These are phyloP conservation scores for Cardamine resedifolia DNA, from an alignment of 345 rosid species.

Conservation along the genomic window DNA sequence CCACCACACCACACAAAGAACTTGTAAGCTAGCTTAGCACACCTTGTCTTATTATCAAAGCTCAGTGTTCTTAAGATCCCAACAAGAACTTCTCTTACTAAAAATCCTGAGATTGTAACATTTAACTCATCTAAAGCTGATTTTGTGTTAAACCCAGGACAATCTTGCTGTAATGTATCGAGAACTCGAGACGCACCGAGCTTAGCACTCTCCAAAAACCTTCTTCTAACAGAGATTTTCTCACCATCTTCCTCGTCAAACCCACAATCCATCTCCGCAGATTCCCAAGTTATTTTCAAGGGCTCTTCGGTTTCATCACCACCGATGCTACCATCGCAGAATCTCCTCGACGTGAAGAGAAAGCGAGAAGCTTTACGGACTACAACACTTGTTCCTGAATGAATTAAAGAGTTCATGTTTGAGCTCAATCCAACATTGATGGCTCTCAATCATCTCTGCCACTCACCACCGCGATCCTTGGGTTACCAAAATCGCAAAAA, in stretches of 20 bases:
- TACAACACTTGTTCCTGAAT: conserved; percentile 38
- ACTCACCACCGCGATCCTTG: background rate
- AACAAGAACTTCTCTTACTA: conserved; percentile 77
- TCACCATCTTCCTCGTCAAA: conserved; percentile 32
- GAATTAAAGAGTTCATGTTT: conserved; percentile 51
- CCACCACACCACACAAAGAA: conserved; percentile 77
- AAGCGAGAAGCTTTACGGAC: conserved; percentile 41
- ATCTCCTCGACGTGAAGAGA: conserved; percentile 40
- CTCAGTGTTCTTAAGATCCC: conserved; percentile 54
- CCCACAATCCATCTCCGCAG: conserved; percentile 38
- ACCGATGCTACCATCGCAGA: conserved; percentile 39
- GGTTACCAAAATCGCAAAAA: background rate
- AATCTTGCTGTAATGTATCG: conserved; percentile 68
- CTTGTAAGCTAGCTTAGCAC: conserved; percentile 72
- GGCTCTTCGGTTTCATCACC: conserved; percentile 53
- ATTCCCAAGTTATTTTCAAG: conserved; percentile 47
- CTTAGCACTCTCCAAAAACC: conserved; percentile 44
- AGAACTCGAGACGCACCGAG: conserved; percentile 54
- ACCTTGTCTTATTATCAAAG: conserved; percentile 53
- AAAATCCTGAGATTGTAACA: conserved; percentile 64
- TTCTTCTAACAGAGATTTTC: conserved; percentile 33
- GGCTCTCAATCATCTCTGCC: conserved; percentile 40
- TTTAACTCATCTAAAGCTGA: conserved; percentile 53
- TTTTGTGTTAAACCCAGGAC: conserved; percentile 65
- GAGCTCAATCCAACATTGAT: conserved; percentile 5